Conservation (phyloP, 2,329 filamentous ascomycete genomes). For the Helicocarpus griseus region DNA sequence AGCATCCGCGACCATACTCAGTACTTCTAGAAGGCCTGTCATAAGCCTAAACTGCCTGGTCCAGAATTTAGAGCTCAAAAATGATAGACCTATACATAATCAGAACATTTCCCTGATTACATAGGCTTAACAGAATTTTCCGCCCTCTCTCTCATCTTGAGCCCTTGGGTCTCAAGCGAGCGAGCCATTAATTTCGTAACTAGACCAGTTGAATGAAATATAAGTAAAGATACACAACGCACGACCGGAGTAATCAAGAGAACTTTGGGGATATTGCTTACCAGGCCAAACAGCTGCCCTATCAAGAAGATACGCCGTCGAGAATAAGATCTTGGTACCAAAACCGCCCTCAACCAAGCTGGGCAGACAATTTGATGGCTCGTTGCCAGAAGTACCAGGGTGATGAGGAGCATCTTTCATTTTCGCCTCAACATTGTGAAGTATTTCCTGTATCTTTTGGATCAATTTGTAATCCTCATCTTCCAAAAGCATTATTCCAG, state of each 20-base stretch:
- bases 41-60: no score
- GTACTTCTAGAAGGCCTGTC: not conserved
- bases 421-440: slow-evolving; percentile 68
- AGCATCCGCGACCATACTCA: not conserved
- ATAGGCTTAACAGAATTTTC: slow-evolving; percentile 18
- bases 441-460: slow-evolving; percentile 69
- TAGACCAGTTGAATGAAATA: slow-evolving; percentile 20
- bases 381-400: slow-evolving; percentile 11
- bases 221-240: slow-evolving; percentile 23
- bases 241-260: not conserved
- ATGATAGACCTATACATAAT: not conserved
- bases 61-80: not conserved
- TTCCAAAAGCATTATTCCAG: slow-evolving; percentile 80
- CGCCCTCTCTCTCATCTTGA: slow-evolving; percentile 53
- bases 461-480: slow-evolving; percentile 84
- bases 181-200: slow-evolving; percentile 61
- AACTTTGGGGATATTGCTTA: slow-evolving; percentile 37
- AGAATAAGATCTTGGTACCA: slow-evolving; percentile 71
- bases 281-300: slow-evolving; percentile 89
- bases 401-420: slow-evolving; percentile 52
- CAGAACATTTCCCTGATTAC: not conserved
- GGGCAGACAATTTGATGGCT: slow-evolving; percentile 44
- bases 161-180: slow-evolving; percentile 54
- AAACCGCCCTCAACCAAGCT: slow-evolving; percentile 61
- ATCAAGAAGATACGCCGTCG: slow-evolving; percentile 79